phyloP scores from a whole-genome alignment of 2,329 filamentous ascomycete species.

The Aureobasidium pullulans region DNA sequence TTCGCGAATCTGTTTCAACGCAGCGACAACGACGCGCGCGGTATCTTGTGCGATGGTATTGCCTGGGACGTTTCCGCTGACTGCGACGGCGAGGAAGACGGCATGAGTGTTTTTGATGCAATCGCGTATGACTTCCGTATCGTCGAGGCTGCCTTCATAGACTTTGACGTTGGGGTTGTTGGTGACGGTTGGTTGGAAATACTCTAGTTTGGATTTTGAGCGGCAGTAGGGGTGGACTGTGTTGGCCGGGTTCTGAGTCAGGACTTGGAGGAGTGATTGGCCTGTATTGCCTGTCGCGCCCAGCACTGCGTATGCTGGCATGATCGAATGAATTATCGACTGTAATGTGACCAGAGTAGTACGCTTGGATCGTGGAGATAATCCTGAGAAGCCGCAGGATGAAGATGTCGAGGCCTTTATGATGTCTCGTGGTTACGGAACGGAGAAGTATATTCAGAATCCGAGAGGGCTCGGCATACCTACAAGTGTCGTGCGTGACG shows the following conservation, averaged over 20 bases:
- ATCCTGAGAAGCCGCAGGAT: background rate
- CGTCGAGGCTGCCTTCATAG: slow-evolving; percentile 36
- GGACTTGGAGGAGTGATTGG: slow-evolving; percentile 32
- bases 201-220: slow-evolving; percentile 32
- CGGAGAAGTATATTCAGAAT: background rate
- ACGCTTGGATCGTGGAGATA: background rate
- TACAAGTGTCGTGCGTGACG: background rate
- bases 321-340: background rate
- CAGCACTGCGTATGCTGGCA: slow-evolving; percentile 17
- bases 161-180: slow-evolving; percentile 31
- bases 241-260: slow-evolving; percentile 27
- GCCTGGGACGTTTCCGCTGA: slow-evolving; percentile 40
- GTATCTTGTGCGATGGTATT: slow-evolving; percentile 32
- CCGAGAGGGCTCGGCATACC: background rate
- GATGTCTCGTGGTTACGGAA: background rate
- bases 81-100: slow-evolving; percentile 36
- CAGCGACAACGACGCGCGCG: slow-evolving; percentile 29
- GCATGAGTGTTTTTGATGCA: slow-evolving; percentile 31
- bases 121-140: slow-evolving; percentile 30
- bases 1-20: slow-evolving; percentile 24
- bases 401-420: background rate
- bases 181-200: slow-evolving; percentile 25
- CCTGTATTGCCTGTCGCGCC: slow-evolving; percentile 34
- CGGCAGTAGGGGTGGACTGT: slow-evolving; percentile 39
- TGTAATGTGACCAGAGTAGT: background rate